Evolutionary conservation across 2,329 filamentous ascomycete species (phyloP).

Genomic region (Colletotrichum lini): DNA sequence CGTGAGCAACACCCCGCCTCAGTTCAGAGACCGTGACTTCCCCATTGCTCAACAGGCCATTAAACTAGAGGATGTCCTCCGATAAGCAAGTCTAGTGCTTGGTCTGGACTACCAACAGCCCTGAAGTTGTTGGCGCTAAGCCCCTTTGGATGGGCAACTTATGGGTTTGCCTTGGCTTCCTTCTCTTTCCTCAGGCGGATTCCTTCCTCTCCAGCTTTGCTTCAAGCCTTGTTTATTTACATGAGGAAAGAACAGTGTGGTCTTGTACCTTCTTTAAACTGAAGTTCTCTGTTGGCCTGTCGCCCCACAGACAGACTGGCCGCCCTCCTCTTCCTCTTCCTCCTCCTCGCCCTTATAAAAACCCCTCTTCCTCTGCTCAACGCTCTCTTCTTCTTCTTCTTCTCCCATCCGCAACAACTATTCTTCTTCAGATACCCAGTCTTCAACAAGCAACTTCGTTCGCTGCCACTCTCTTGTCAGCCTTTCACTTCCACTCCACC

Average conservation of each 20-base stretch:
- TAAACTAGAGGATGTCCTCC: fast-evolving
- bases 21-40: not conserved
- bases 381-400: not conserved
- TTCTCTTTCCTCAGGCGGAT: not conserved
- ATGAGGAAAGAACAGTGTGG: not conserved
- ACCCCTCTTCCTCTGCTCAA: not conserved
- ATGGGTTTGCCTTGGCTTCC: not conserved
- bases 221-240: too few species aligned
- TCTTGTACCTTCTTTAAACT: not conserved
- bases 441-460: not conserved
- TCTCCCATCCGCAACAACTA: not conserved
- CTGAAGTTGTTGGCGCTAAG: not conserved
- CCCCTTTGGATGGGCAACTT: not conserved
- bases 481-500: too few species aligned
- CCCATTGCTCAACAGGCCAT: fast-evolving
- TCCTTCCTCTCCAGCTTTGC: not conserved
- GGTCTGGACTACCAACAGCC: not conserved
- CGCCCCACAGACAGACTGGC: not conserved
- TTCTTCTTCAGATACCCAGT: slow-evolving; percentile 5
- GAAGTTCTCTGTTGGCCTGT: too few species aligned
- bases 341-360: not conserved
- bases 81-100: not conserved
- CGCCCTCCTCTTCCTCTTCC: not conserved
- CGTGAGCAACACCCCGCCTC: not conserved
- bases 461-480: not conserved